These are phyloP conservation scores for Phellinidium pouzarii DNA, from an alignment of 1,284 basidiomycete species.

Conservation along the genomic window DNA sequence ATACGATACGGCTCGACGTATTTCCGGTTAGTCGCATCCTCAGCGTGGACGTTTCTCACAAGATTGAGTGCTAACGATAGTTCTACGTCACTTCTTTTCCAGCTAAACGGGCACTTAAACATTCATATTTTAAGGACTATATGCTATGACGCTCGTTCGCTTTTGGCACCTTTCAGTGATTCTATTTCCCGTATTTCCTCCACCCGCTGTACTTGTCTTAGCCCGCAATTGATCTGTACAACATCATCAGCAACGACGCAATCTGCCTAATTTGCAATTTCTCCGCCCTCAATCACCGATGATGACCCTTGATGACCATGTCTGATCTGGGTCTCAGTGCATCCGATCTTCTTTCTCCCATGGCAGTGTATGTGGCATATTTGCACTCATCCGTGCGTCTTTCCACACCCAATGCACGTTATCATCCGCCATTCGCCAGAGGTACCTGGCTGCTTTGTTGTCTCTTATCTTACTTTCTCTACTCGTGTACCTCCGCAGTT, in stretches of 20 bases:
- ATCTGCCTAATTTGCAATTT: neutral
- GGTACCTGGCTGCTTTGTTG: too few species aligned
- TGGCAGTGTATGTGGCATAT: too few species aligned
- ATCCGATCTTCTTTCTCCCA: too few species aligned
- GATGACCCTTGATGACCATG: neutral
- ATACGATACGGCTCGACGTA: conserved; percentile 92
- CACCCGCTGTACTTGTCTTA: conserved; percentile 3
- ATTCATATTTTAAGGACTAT: conserved; percentile 74
- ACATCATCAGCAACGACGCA: neutral
- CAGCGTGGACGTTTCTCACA: neutral
- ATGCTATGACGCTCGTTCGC: conserved; percentile 21
- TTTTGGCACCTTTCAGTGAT: neutral
- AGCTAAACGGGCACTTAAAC: conserved; percentile 83
- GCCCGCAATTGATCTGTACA: conserved; percentile 7
- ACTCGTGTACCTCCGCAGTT: too few species aligned
- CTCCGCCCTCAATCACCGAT: neutral
- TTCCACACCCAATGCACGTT: too few species aligned
- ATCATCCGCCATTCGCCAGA: too few species aligned
- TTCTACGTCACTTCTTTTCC: conserved; percentile 16
- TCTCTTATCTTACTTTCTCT: too few species aligned
- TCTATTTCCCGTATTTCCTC: neutral
- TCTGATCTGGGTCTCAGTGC: too few species aligned
- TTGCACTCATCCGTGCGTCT: too few species aligned
- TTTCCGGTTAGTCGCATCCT: conserved; percentile 62
- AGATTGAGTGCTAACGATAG: neutral